Conservation (phyloP, 257 asterid species). For the Coffea canephora region DNA sequence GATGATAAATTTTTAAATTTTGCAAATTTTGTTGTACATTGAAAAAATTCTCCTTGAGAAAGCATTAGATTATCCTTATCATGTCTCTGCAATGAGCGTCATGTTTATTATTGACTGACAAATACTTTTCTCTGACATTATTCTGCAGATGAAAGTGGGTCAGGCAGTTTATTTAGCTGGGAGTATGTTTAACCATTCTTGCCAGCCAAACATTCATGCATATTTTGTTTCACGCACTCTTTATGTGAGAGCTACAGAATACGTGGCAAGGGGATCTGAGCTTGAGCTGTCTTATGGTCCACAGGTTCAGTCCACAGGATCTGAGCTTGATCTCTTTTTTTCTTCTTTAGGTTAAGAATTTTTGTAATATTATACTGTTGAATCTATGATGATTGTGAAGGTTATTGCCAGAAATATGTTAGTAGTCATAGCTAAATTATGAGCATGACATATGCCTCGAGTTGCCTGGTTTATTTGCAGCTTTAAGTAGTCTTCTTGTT, state of each 20-base stretch:
- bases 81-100: background rate
- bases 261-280: constrained; percentile 55
- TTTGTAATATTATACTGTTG: background rate
- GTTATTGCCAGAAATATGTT: background rate
- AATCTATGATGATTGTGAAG: background rate
- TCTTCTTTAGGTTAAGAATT: constrained; percentile 4
- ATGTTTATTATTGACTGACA: constrained; percentile 20
- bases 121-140: constrained; percentile 15
- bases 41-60: background rate
- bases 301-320: constrained; percentile 29
- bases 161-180: constrained; percentile 81
- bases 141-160: constrained; percentile 77
- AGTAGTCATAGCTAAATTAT: background rate
- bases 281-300: constrained; percentile 96
- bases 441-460: background rate
- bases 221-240: constrained; percentile 86
- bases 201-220: constrained; percentile 77
- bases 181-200: constrained; percentile 92
- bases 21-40: background rate
- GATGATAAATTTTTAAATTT: background rate
- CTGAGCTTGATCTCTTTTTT: background rate
- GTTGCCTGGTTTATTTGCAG: background rate
- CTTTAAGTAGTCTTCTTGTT: background rate
- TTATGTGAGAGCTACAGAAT: constrained; percentile 70
- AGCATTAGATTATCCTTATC: background rate